Evolutionary conservation across 139 green algal genomes (phyloP), one percentile per base, ranked within the genome.

Genomic region (Microglena sp.): DNA sequence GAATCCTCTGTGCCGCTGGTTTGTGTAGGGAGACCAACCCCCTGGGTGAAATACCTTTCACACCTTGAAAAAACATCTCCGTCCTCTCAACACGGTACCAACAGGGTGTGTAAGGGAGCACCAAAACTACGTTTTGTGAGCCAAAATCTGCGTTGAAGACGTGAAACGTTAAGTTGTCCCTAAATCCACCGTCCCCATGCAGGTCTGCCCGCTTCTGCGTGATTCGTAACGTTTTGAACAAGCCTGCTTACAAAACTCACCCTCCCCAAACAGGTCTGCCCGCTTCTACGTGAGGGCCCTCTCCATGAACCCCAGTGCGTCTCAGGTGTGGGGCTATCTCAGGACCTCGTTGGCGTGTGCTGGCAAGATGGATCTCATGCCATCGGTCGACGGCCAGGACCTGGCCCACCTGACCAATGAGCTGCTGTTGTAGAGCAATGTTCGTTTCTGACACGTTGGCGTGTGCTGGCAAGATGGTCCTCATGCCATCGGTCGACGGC

Each of bases 301-400:
- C 55, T 58, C 62, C 5, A 82, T 98, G 27, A 98, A 98, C 72
- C 81, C 84, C 0, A 43, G 15, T 55, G 34, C 56, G 0, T 68
- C 81, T 1, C 80, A 82, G 55, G 87, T 96, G 53, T 99, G 94
- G 94, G 78, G 86, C 27, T 99, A 99, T 82, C 71, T 99, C 67
- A 76, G 86, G 45, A 98, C 91, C 33, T 81, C 77, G 5, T 67
- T 97, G 40, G 73, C 81, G 0, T 96, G 89, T 55, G 64, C 74
- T 5, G 91, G 80, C 46, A 63, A 71, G 21, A 32, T 77, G 64
- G 87, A 93, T 33, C 60, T 90, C 32, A 69, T 94, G 70, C 33
- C 62, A 1, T 64, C 68, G 7, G 83, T 79, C 3, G 85, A 94
- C 7, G 40, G 40, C 0, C 63, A 83, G 26, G 73, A 96, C 60